Base-by-base conservation (phyloP, 331 rosid species). In the Arachis monticola region DNA sequence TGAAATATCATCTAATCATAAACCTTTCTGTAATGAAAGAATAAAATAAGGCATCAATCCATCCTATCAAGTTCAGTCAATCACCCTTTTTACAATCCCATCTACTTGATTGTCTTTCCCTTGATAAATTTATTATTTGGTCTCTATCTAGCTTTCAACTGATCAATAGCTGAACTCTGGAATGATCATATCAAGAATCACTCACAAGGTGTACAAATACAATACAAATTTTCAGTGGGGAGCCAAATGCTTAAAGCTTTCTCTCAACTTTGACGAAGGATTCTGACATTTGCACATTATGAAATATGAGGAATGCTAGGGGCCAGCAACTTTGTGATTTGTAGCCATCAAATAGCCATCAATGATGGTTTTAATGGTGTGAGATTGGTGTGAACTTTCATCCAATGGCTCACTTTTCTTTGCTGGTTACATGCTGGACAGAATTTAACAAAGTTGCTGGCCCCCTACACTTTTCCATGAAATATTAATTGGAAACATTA, bases 11-110 rank as follows among this genome's bases (percentile, higher is more conserved):
- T 80, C 44, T 67, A 52, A 52, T 32, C 83, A 66, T 56, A 66
- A 50, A 30, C 14, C 31, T 80, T 55, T 68, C 31, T 72, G 61
- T 64, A 35, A 60, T 74, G 56, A 65, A 73, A 69, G 60, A 73
- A 73, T 64, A 61, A 76, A 81, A 58, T 62, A 75, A 79, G 71
- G 71, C 30, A 3, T 50, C 78, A 35, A 79, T 67, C 71, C 30
- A 3, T 50, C 75, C 27, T 35, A 42, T 12, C 13, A 6, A 73
- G 46, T 73, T n/a, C 52, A 10, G 13, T 10, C 13, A 0, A 17
- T 67, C 74, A 45, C 7, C 12, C 50, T 2, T 72, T 42, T 41
- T n/a, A 6, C 30, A 8, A 17, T 10, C 27, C 45, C 56, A 38
- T 31, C 27, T 13, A 46, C 30, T 40, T 10, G 41, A 44, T 44